Conservation (phyloP, 2,329 filamentous ascomycete genomes). For the Penicillium hordei region DNA sequence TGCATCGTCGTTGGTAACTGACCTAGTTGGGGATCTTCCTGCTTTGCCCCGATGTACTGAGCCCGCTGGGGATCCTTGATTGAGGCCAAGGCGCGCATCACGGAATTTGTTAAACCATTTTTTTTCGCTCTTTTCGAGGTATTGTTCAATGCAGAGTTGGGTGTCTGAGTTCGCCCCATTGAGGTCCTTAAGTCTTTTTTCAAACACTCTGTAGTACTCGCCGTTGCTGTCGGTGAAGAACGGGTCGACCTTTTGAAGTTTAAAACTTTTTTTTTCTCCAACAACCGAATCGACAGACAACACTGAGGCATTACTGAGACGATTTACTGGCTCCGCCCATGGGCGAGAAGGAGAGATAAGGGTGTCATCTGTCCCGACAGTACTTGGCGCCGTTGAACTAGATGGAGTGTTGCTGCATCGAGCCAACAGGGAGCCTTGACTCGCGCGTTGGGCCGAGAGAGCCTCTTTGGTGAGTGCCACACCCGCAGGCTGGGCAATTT, state of each 20-base stretch:
- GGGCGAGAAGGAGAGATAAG: conserved; percentile 31
- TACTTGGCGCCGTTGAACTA: conserved; percentile 26
- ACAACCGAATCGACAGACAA: conserved; percentile 59
- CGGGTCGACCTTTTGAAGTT: conserved; percentile 65
- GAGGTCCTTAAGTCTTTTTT: conserved; percentile 56
- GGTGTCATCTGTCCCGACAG: conserved; percentile 35
- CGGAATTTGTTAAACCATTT: conserved; percentile 63
- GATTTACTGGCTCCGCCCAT: conserved; percentile 32
- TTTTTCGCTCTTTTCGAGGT: conserved; percentile 64
- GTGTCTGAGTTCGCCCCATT: conserved; percentile 58
- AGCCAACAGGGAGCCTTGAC: conserved; percentile 26
- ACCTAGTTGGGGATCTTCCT: conserved; percentile 38
- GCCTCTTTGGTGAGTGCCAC: conserved; percentile 18
- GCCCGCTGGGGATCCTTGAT: conserved; percentile 40
- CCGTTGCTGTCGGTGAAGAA: conserved; percentile 66
- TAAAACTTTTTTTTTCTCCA: conserved; percentile 61
- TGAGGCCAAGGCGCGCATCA: conserved; percentile 58
- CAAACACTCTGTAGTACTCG: conserved; percentile 60
- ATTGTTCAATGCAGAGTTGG: conserved; percentile 64
- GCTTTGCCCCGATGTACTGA: conserved; percentile 36
- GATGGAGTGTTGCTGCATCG: conserved; percentile 26
- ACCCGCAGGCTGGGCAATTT: conserved; percentile 10
- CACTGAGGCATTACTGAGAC: conserved; percentile 46
- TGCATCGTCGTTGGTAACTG: conserved; percentile 43
- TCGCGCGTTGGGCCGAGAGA: conserved; percentile 28